Evolutionary conservation across 768 basidiomycete species (phyloP).

Genomic region (Phanerochaete sordida): DNA sequence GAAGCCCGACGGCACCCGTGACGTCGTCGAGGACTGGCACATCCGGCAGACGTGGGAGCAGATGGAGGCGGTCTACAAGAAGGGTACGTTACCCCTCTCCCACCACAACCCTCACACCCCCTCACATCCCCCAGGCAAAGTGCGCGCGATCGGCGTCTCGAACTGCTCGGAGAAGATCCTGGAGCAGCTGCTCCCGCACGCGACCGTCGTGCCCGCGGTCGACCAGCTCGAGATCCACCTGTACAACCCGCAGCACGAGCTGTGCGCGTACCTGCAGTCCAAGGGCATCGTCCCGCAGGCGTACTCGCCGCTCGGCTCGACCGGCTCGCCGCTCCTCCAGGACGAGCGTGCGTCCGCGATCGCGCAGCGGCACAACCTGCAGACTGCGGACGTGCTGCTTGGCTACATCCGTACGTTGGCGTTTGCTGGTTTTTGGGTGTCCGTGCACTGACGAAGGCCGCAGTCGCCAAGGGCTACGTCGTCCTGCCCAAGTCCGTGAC

Average conservation of each 20-base stretch:
- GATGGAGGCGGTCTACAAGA: constrained; percentile 71
- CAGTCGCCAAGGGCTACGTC: constrained; percentile 62
- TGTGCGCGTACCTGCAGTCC: constrained; percentile 56
- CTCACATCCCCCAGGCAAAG: constrained; percentile 45
- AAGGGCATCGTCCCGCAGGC: constrained; percentile 73
- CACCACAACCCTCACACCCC: neutral
- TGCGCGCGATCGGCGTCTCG: constrained; percentile 65
- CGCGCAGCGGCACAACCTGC: constrained; percentile 52
- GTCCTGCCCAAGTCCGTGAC: constrained; percentile 79
- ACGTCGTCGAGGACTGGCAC: constrained; percentile 64
- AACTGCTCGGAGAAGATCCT: constrained; percentile 71
- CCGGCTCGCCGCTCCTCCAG: constrained; percentile 57
- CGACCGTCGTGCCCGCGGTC: constrained; percentile 66
- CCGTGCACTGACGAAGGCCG: neutral
- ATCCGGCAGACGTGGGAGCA: constrained; percentile 77
- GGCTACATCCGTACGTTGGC: constrained; percentile 54
- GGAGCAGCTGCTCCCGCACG: constrained; percentile 64
- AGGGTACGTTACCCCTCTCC: constrained; percentile 36
- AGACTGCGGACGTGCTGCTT: constrained; percentile 55
- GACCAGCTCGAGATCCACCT: constrained; percentile 77
- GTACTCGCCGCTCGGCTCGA: constrained; percentile 78
- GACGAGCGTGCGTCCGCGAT: constrained; percentile 61
- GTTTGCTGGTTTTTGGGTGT: neutral
- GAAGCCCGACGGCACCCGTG: constrained; percentile 60
- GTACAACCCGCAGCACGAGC: constrained; percentile 72